Percentiles rank a stretch among this genome's conserved stretches.
Evolutionary conservation across 805 yeast genomes (phyloP).

Genomic region (Vanderwaltozyma yarrowii): DNA sequence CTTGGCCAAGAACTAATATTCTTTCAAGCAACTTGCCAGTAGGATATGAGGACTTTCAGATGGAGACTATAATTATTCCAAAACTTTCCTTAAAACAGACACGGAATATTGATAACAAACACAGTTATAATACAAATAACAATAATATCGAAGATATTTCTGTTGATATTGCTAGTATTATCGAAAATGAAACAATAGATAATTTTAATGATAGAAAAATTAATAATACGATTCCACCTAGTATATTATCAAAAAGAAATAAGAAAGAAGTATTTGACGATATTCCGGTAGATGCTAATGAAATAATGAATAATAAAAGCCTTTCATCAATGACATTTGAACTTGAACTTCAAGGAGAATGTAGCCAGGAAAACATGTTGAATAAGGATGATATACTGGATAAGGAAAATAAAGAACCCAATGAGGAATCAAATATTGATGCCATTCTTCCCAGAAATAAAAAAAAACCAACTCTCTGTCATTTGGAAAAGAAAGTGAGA

Average conservation of each 20-base stretch:
- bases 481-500: conserved; percentile 2
- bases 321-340: neutral
- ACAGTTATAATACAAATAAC: neutral
- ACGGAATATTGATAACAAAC: neutral
- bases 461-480: neutral
- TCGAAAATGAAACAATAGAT: conserved; percentile 3
- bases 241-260: conserved; percentile 11
- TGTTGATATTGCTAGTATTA: conserved; percentile 8
- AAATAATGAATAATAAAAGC: conserved; percentile 29
- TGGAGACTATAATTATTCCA: conserved; percentile 1
- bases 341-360: neutral
- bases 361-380: neutral
- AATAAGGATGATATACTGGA: neutral
- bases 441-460: neutral
- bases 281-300: conserved; percentile 57
- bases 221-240: conserved; percentile 10
- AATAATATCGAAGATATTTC: conserved; percentile 3
- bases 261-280: conserved; percentile 13
- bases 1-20: conserved; percentile 15
- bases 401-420: no score
- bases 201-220: neutral
- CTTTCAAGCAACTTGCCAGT: conserved; percentile 4
- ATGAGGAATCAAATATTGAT: no score
- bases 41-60: conserved; percentile 6
- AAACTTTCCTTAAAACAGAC: neutral